Conservation (phyloP, 257 asterid genomes). For the Lavandula angustifolia region DNA sequence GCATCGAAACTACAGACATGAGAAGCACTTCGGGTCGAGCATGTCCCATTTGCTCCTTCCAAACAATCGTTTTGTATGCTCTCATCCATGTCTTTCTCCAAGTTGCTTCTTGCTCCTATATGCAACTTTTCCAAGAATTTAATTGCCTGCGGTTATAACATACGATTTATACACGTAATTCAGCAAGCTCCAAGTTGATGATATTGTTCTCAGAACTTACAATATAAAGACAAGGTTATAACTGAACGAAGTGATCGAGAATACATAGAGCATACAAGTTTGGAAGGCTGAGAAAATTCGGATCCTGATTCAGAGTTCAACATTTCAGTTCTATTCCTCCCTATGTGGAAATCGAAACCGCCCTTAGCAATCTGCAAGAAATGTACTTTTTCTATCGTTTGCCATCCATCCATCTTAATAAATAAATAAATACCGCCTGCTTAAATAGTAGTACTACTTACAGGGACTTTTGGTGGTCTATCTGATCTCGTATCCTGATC, state of each 20-base stretch:
- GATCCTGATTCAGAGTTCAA: constrained; percentile 35
- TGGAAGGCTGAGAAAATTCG: constrained; percentile 38
- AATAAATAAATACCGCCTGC: constrained; percentile 6
- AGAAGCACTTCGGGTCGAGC: constrained; percentile 19
- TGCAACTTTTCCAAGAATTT: constrained; percentile 55
- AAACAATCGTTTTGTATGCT: constrained; percentile 31
- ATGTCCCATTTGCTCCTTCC: constrained; percentile 22
- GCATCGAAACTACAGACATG: constrained; percentile 7
- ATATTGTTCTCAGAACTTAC: neutral
- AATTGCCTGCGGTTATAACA: constrained; percentile 42
- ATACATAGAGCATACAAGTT: constrained; percentile 39
- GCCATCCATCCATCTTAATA: neutral
- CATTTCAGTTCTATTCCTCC: constrained; percentile 36
- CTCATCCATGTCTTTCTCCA: constrained; percentile 34
- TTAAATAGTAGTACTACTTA: constrained; percentile 44
- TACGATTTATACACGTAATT: neutral
- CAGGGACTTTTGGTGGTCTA: constrained; percentile 65
- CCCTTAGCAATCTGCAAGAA: constrained; percentile 45
- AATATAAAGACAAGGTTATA: neutral
- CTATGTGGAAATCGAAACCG: constrained; percentile 29
- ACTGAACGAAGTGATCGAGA: neutral
- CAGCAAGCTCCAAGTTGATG: neutral
- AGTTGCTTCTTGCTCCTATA: constrained; percentile 37
- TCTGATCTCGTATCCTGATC: constrained; percentile 42
- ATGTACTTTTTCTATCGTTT: constrained; percentile 15